These are phyloP conservation scores for Pleodorina starrii DNA, from an alignment of 139 green algal species.

Conservation along the genomic window DNA sequence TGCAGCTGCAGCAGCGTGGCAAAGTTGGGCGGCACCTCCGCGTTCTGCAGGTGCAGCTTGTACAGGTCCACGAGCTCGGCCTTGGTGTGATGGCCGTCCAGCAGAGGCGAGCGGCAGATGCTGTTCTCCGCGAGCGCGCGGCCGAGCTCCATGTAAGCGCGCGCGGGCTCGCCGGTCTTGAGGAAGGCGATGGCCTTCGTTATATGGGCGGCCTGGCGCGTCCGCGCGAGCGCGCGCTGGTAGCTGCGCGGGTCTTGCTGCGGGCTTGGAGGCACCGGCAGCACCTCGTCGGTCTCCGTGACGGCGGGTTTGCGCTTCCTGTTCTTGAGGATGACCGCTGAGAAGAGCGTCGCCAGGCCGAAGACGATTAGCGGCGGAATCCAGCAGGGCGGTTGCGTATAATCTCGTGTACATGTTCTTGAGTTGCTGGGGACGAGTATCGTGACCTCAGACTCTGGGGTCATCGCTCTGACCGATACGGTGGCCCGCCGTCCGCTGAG, in stretches of 20 bases:
- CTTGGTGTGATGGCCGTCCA: constrained; percentile 62
- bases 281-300: constrained; percentile 36
- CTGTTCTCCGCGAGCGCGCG: constrained; percentile 79
- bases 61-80: constrained; percentile 74
- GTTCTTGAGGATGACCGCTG: constrained; percentile 43
- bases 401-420: not conserved
- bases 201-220: constrained; percentile 77
- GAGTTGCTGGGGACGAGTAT: not conserved
- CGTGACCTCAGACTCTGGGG: not conserved
- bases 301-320: constrained; percentile 43
- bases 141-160: constrained; percentile 81
- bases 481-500: not conserved
- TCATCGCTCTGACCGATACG: not conserved
- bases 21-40: constrained; percentile 77
- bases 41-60: constrained; percentile 78
- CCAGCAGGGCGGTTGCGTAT: constrained; percentile 45
- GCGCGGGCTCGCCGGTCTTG: constrained; percentile 66
- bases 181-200: constrained; percentile 76
- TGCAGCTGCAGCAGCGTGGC: constrained; percentile 81
- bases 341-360: constrained; percentile 38
- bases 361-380: constrained; percentile 45
- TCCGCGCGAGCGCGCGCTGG: constrained; percentile 76
- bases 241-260: constrained; percentile 69
- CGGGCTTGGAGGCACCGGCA: constrained; percentile 35
- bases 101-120: constrained; percentile 74